Percentiles rank a stretch among this genome's conserved stretches.
phyloP scores from a whole-genome alignment of 2,329 filamentous ascomycete genomes.

The Epichloe sylvatica region DNA sequence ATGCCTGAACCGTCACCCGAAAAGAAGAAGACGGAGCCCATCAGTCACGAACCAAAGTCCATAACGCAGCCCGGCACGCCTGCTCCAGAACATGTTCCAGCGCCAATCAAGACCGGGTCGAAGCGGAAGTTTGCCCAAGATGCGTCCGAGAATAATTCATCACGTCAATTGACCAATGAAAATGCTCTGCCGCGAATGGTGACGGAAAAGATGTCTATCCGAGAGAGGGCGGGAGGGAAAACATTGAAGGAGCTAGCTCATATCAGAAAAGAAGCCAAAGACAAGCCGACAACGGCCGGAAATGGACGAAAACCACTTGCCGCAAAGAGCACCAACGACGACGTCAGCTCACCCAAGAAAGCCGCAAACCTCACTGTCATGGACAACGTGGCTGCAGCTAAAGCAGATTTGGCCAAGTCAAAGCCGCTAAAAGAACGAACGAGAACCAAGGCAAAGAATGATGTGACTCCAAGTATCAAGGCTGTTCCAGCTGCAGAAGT shows the following conservation, averaged over 20 bases:
- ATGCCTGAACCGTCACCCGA: constrained; percentile 13
- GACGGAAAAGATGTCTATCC: constrained; percentile 16
- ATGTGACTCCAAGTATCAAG: constrained; percentile 11
- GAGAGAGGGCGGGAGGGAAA: constrained; percentile 25
- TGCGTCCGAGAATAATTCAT: constrained; percentile 29
- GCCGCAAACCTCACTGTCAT: constrained; percentile 16
- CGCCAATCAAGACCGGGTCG: constrained; percentile 30
- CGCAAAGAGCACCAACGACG: constrained; percentile 46
- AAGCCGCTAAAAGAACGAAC: constrained; percentile 14
- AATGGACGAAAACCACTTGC: constrained; percentile 34
- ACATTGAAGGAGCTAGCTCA: constrained; percentile 33
- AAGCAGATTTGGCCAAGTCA: constrained; percentile 20
- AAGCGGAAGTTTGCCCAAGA: constrained; percentile 48
- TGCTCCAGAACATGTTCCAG: constrained; percentile 7
- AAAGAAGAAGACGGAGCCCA: constrained; percentile 11
- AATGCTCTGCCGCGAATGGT: constrained; percentile 11
- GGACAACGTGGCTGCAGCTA: constrained; percentile 27
- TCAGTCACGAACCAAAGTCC: background rate
- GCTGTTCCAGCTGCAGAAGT: constrained; percentile 8
- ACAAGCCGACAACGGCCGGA: constrained; percentile 16
- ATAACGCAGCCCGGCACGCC: background rate
- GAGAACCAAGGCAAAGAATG: constrained; percentile 17
- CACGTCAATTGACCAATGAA: constrained; percentile 14
- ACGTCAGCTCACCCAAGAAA: constrained; percentile 46
- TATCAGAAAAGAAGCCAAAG: constrained; percentile 27